Percentiles rank a stretch among this genome's conserved stretches.
These are phyloP conservation scores for Serendipita sp. DNA, from an alignment of 768 basidiomycete species.

Conservation along the genomic window DNA sequence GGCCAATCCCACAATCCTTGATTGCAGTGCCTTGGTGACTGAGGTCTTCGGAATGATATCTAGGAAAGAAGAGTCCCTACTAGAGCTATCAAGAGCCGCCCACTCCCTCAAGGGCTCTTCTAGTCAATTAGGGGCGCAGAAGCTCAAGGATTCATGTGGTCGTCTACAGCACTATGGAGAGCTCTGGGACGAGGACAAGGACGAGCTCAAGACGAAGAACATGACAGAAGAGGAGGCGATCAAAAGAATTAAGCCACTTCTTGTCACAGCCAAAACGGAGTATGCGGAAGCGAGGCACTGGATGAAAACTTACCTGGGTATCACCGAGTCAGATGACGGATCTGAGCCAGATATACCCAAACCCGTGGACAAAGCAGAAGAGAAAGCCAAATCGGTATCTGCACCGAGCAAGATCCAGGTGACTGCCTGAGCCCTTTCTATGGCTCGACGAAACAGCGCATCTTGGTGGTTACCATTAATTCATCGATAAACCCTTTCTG, in stretches of 20 bases:
- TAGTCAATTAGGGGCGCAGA: slow-evolving; percentile 71
- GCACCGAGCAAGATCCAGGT: too few species aligned
- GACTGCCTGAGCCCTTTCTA: too few species aligned
- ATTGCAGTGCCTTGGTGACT: neutral
- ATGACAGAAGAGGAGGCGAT: slow-evolving; percentile 39
- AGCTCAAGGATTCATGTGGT: slow-evolving; percentile 75
- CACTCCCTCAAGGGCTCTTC: slow-evolving; percentile 98
- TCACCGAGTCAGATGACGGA: too few species aligned
- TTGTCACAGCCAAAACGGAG: slow-evolving; percentile 46
- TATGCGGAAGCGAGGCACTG: slow-evolving; percentile 51
- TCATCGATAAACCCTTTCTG: too few species aligned
- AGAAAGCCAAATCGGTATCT: too few species aligned
- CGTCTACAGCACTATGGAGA: slow-evolving; percentile 80
- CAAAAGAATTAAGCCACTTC: slow-evolving; percentile 35
- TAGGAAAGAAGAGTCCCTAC: slow-evolving; percentile 32
- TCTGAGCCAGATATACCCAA: too few species aligned
- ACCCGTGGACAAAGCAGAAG: too few species aligned
- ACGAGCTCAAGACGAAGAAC: slow-evolving; percentile 19
- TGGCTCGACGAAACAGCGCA: too few species aligned
- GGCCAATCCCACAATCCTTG: neutral
- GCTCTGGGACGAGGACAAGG: slow-evolving; percentile 35
- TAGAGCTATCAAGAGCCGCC: slow-evolving; percentile 51
- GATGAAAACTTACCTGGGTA: slow-evolving; percentile 29
- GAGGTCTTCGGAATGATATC: neutral
- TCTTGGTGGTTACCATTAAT: too few species aligned